Evolutionary conservation across 1,284 basidiomycete species (phyloP), one percentile per base, ranked within the genome.

Genomic region (Papiliotrema fonsecae): DNA sequence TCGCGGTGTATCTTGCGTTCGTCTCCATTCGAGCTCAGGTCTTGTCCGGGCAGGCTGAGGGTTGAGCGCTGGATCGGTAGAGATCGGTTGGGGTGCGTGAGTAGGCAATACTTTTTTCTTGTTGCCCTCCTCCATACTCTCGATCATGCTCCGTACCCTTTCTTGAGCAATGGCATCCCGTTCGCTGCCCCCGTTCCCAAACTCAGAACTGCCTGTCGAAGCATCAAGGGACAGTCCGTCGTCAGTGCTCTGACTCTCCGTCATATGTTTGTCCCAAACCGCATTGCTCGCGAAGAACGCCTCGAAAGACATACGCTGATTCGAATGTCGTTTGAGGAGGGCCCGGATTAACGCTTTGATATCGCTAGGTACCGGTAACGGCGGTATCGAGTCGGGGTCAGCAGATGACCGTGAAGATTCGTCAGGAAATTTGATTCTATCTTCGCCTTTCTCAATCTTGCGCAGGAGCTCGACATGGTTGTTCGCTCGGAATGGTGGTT

Each of bases 391-490:
- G 32, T 50, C 57, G 58, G 50, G n/a, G 6, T 47, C 50, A 6
- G 43, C 10, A 11, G 67, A 49, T 2, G 76, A 49, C 10, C 61
- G 50, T 52, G 70, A 36, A 27, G 68, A 64, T 65, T 97, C 94
- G 64, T 97, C 94, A 0, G 91, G 92, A 58, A 97, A 97, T 68
- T 85, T 87, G 68, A 98, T 85, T 34, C 69, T 63, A 54, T 81
- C 80, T 50, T 79, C 76, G 22, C 87, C 86, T 30, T 82, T 80
- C 66, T 97, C 93, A 57, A 99, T 97, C 78, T 85, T 87, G 75
- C 88, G 88, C 40, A 97, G 77, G 10, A 99, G 80, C 66, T 97
- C 96, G 62, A 98, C 88, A 68, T 97, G 93, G 67, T 97, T 98
- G 68, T 84, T 83, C 0, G 96, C 94, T 16, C 92, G 84, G 76